These are phyloP conservation scores for Vigna trinervia DNA, from an alignment of 306 rosid genomes.

Conservation along the genomic window DNA sequence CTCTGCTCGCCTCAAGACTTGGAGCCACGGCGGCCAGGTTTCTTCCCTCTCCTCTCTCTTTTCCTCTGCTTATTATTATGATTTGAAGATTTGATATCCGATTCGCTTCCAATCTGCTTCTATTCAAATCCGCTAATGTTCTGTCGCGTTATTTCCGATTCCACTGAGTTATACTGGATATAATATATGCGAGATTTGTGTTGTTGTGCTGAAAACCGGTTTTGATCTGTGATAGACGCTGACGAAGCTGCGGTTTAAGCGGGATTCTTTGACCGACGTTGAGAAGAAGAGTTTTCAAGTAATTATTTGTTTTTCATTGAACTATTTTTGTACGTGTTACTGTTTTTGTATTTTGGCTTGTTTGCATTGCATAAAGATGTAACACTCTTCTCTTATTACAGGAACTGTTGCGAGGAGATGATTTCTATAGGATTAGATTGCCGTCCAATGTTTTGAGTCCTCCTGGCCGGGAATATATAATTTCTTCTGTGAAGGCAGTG, in stretches of 20 bases:
- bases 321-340: background rate
- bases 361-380: slow-evolving; percentile 33
- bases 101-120: background rate
- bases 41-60: background rate
- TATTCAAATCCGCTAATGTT: background rate
- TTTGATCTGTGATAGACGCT: slow-evolving; percentile 67
- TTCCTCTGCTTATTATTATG: background rate
- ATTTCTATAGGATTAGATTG: slow-evolving; percentile 85
- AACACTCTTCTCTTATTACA: slow-evolving; percentile 46
- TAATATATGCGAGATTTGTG: background rate
- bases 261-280: slow-evolving; percentile 64
- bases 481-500: slow-evolving; percentile 90
- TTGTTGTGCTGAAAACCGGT: slow-evolving; percentile 36
- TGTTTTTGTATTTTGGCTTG: slow-evolving; percentile 9
- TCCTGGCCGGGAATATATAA: slow-evolving; percentile 70
- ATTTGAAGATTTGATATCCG: background rate
- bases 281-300: slow-evolving; percentile 75
- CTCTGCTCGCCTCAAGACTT: slow-evolving; percentile 93
- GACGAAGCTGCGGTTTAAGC: slow-evolving; percentile 90
- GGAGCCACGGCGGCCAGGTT: slow-evolving; percentile 93
- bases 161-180: background rate
- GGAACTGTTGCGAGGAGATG: slow-evolving; percentile 77
- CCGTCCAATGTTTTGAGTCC: slow-evolving; percentile 78
- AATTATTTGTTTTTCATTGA: slow-evolving; percentile 15
- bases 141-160: background rate